Conservation (phyloP, 441 rosid species). For the Cnidoscolus chayamansa region DNA sequence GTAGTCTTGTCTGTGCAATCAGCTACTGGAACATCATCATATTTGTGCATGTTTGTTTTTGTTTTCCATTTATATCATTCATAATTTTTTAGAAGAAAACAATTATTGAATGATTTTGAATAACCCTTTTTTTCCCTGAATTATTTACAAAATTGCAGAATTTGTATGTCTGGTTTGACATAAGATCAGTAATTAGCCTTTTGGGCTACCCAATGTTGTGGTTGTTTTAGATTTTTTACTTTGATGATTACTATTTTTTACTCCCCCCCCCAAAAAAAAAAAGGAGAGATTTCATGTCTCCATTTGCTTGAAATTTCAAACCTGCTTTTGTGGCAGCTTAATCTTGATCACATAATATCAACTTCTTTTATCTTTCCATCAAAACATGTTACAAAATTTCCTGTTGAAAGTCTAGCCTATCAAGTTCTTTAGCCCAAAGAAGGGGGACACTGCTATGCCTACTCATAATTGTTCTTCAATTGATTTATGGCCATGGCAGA, state of each 20-base stretch:
- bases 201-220: neutral
- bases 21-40: neutral
- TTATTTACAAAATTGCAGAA: too few relatives aligned
- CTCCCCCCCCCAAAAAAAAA: too few relatives aligned
- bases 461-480: neutral
- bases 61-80: neutral
- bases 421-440: too few relatives aligned
- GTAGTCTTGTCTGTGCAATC: neutral
- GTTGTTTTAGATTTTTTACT: neutral
- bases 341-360: too few relatives aligned
- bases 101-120: neutral
- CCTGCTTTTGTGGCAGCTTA: neutral
- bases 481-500: neutral
- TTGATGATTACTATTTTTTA: neutral
- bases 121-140: neutral
- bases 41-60: neutral
- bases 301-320: neutral
- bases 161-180: neutral
- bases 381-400: neutral
- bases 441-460: too few relatives aligned
- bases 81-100: too few relatives aligned
- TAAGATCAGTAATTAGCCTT: neutral
- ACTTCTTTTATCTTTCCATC: neutral
- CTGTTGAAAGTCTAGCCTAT: neutral
- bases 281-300: neutral